Evolutionary conservation across 345 rosid genomes (phyloP).

Genomic region (Pistacia vera): DNA sequence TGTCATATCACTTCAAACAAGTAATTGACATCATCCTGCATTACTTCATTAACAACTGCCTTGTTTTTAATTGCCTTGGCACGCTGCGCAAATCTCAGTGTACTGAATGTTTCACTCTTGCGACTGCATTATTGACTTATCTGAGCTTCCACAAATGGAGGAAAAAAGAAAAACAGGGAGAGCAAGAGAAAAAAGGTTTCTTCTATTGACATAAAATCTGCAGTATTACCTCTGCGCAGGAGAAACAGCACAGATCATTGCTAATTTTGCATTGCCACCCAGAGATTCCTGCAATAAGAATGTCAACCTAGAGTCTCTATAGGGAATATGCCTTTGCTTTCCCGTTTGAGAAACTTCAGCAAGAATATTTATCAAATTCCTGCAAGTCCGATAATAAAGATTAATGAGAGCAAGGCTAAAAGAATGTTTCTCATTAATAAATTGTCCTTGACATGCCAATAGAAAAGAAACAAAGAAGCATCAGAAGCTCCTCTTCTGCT

Average conservation of each 20-base stretch:
- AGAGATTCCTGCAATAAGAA: constrained; percentile 97
- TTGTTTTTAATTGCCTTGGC: constrained; percentile 95
- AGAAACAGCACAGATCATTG: constrained; percentile 96
- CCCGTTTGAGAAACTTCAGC: constrained; percentile 97
- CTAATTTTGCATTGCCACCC: constrained; percentile 98
- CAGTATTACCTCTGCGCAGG: constrained; percentile 76
- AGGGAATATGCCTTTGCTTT: constrained; percentile 98
- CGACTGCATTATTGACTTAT: constrained; percentile 59
- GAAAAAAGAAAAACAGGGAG: constrained; percentile 3
- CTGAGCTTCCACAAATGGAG: constrained; percentile 17
- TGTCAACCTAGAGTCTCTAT: constrained; percentile 97
- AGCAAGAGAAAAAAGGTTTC: not conserved
- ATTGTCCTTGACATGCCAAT: not conserved
- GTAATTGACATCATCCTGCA: constrained; percentile 90
- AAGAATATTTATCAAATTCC: constrained; percentile 97
- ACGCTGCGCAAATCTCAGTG: constrained; percentile 96
- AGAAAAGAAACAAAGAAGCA: constrained; percentile 7
- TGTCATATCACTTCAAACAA: constrained; percentile 91
- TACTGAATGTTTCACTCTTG: constrained; percentile 92
- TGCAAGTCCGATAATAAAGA: constrained; percentile 41
- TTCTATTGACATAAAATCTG: constrained; percentile 15
- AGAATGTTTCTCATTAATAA: not conserved
- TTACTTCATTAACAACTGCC: constrained; percentile 96
- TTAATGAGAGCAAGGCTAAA: constrained; percentile 16
- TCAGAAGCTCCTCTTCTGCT: constrained; percentile 9